Base-by-base conservation (phyloP, 768 basidiomycete genomes). In the Hortiboletus campestris region DNA sequence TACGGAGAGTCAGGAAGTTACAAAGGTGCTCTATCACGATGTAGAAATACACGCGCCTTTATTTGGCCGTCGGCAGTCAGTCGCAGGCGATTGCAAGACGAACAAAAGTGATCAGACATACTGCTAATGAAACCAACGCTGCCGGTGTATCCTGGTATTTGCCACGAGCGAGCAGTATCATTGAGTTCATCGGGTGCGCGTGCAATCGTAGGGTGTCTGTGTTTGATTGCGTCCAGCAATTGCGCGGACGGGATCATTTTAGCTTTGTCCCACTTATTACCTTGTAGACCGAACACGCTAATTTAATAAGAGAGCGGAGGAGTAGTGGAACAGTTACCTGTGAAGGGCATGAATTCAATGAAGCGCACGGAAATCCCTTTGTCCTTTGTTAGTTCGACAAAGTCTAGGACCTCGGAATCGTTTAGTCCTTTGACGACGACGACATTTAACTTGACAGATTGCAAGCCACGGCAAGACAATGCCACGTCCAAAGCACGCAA, bases 311-410 rank as follows among this genome's bases (percentile, higher is more conserved):
- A 22, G 46, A 42, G 57, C 2, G 4, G 29, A 32, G n/a, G 45
- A 49, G 12, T 34, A 41, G 40, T 55, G 4, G 38, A 47, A 42
- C 3, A 64, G 71, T 59, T 59, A 89, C 88, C 93, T 61, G 85
- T 88, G 69, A 96, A 96, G 12, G 93, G 91, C 94, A 96, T 95
- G 67, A 90, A 95, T 70, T 94, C 92, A 55, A 94, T 95, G 69
- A 95, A 93, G 36, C 94, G 83, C 39, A 94, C 83, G 38, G 83
- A 89, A 25, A 93, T 71, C 2, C 74, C 69, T 43, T 76, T 76
- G 43, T 87, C 73, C 61, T 80, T 83, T 6, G 89, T 90, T 72
- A 94, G 74, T 62, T 86, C 82, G 39, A 92, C 83, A 65, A 95
- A 94, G 54, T 88, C 86, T 3, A 84, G 67, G 13, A 92, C 75